phyloP scores from a whole-genome alignment of 805 yeast genomes.

The Wickerhamomyces ciferrii region DNA sequence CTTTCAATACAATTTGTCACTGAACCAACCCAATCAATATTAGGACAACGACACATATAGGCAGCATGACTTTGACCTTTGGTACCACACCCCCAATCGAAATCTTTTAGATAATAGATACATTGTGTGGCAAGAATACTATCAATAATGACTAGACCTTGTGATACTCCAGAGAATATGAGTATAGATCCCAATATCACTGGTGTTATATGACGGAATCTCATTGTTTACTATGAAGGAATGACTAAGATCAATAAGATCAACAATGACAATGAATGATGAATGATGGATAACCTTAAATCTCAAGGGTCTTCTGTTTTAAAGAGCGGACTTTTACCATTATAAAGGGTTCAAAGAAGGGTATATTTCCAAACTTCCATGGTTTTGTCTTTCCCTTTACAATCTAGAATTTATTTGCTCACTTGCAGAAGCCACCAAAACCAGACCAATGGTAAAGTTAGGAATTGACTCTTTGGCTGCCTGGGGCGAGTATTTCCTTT shows the following conservation, averaged over 20 bases:
- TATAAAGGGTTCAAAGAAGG: too few species aligned
- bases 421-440: constrained; percentile 3
- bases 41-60: constrained; percentile 35
- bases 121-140: constrained; percentile 36
- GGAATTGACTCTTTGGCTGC: neutral
- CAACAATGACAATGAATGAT: too few species aligned
- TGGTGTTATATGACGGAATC: neutral
- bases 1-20: constrained; percentile 35
- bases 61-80: constrained; percentile 27
- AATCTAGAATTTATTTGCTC: constrained; percentile 10
- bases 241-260: too few species aligned
- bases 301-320: too few species aligned
- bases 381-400: neutral
- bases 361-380: too few species aligned
- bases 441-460: neutral
- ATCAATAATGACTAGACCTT: constrained; percentile 24
- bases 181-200: neutral
- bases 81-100: constrained; percentile 39
- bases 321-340: neutral
- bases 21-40: constrained; percentile 38
- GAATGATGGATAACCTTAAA: too few species aligned
- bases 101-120: constrained; percentile 30
- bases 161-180: neutral
- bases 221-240: neutral
- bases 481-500: too few species aligned